Base-by-base conservation (phyloP, 805 yeast genomes). In the Candida nemodendra region DNA sequence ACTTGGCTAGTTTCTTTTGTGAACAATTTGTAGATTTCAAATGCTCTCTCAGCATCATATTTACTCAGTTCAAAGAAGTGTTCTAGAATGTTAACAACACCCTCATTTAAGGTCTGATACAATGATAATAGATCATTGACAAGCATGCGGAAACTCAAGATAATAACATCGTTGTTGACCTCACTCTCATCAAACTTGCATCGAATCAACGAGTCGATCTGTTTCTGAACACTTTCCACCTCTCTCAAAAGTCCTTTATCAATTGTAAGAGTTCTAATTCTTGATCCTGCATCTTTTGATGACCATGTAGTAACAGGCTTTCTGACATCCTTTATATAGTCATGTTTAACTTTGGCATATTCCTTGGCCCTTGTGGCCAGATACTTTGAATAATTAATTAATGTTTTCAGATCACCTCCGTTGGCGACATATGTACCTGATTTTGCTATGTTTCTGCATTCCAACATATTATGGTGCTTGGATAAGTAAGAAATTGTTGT, bases 41-140 rank as follows among this genome's bases (percentile, higher is more conserved):
- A 72, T 0, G 97, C 90, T 45, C 90, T 73, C 57, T 84, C 87
- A 2, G 97, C 98, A 57, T 91, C 96, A 23, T 66, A 64, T 48
- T 77, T 81, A 25, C 91, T 80, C 79, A 93, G 83, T 64, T 93
- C 99, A 66, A 93, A 93, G 64, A 86, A 93, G 55, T 91, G 95
- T 61, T 93, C 98, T 46, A 93, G 73, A 29, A 93, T 66, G 53
- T 93, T 93, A 51, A 93, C 90, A 18, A 93, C 95, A 26, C 98
- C 99, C 63, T 93, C 98, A 64, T 93, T 93, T 49, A 93, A 68
- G 32, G 86, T 82, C 63, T 91, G 96, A 64, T 87, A 95, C 27
- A 93, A 67, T 1, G 90, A 78, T 48, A 93, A 71, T 45, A 91
- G 69, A 60, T 93, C 99, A 51, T 84, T 85, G n/a, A 91, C 95